Conservation (phyloP, 2,329 filamentous ascomycete species). For the Hypocrella siamensis region DNA sequence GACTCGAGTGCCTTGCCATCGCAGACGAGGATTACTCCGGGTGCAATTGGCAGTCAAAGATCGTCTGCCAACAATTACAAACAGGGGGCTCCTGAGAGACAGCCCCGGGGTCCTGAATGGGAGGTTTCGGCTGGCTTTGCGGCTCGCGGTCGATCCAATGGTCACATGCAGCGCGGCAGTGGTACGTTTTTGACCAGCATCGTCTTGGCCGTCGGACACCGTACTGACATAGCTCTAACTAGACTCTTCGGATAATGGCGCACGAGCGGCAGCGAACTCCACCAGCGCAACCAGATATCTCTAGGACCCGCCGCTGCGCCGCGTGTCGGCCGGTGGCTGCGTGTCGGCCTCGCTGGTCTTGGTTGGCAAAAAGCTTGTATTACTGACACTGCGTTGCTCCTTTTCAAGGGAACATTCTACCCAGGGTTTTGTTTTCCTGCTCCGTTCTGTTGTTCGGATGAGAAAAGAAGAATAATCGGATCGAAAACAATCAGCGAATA, state of each 20-base stretch:
- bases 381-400: no score
- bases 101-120: conserved; percentile 51
- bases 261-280: conserved; percentile 19
- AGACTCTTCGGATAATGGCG: conserved; percentile 28
- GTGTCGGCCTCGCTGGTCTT: background rate
- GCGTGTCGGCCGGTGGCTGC: no score
- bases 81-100: conserved; percentile 39
- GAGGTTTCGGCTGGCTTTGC: conserved; percentile 37
- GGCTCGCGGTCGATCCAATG: conserved; percentile 37
- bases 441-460: no score
- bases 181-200: conserved; percentile 27
- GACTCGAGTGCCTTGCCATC: conserved; percentile 25
- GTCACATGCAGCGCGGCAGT: conserved; percentile 46
- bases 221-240: background rate
- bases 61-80: conserved; percentile 30
- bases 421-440: no score
- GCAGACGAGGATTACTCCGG: conserved; percentile 31
- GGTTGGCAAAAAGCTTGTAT: no score
- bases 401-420: no score
- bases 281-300: conserved; percentile 20
- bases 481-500: no score
- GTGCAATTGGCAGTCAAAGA: conserved; percentile 51
- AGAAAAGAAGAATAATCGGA: no score
- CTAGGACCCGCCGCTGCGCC: no score
- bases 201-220: background rate